Evolutionary conservation across 2,329 filamentous ascomycete genomes (phyloP).

Genomic region (Blumeria hordei): DNA sequence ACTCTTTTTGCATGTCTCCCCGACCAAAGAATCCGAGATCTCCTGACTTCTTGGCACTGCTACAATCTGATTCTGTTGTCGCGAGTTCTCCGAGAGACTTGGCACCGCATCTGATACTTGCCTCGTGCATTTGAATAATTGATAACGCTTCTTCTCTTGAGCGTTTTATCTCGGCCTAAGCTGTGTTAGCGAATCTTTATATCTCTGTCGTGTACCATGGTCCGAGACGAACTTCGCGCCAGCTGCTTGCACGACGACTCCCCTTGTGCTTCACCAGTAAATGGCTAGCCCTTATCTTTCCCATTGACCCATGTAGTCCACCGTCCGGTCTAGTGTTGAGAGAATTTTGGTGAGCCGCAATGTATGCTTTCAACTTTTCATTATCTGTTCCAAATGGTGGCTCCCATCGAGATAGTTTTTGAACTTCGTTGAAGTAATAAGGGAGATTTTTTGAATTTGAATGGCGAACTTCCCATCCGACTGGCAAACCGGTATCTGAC

Average conservation of each 20-base stretch:
- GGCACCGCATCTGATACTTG: slow-evolving; percentile 47
- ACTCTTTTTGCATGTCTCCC: slow-evolving; percentile 97
- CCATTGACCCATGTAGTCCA: slow-evolving; percentile 18
- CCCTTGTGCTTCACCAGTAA: slow-evolving; percentile 82
- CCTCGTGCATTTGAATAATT: slow-evolving; percentile 54
- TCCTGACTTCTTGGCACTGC: slow-evolving; percentile 77
- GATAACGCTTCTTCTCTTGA: slow-evolving; percentile 63
- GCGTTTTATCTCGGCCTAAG: slow-evolving; percentile 54
- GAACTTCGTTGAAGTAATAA: slow-evolving; percentile 85
- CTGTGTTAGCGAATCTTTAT: slow-evolving; percentile 2
- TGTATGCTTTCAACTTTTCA: slow-evolving; percentile 81
- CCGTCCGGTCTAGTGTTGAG: slow-evolving; percentile 19
- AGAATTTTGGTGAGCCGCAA: slow-evolving; percentile 75
- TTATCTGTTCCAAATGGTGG: slow-evolving; percentile 71
- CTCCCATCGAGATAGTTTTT: slow-evolving; percentile 87
- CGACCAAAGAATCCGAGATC: slow-evolving; percentile 87
- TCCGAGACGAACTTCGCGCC: slow-evolving; percentile 40
- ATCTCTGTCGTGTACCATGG: neutral
- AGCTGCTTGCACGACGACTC: slow-evolving; percentile 74
- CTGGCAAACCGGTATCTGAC: slow-evolving; percentile 58
- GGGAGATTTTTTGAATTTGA: slow-evolving; percentile 97
- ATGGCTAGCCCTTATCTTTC: slow-evolving; percentile 84
- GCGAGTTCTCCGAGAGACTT: slow-evolving; percentile 60
- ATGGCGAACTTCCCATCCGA: slow-evolving; percentile 86
- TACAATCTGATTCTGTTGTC: slow-evolving; percentile 78